These are phyloP conservation scores for Carex pumila DNA, from an alignment of 176 grass and related monocot species.

Conservation along the genomic window DNA sequence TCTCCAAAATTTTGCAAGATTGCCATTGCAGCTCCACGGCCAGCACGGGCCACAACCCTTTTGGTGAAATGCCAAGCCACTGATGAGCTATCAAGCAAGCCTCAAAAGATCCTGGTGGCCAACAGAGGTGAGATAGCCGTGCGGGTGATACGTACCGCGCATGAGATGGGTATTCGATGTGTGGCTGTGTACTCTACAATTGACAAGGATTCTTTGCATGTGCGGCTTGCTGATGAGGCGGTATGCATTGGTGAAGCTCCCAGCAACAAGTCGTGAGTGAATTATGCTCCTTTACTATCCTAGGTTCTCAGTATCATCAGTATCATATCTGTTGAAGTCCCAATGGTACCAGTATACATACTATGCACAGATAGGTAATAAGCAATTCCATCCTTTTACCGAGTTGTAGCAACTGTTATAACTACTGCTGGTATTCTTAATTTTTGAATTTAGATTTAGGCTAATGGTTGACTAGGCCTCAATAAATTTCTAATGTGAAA, in stretches of 20 bases:
- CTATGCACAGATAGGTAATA: background rate
- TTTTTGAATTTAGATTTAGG: background rate
- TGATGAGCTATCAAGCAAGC: background rate
- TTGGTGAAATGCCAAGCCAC: constrained; percentile 26
- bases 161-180: constrained; percentile 47
- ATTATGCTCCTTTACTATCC: background rate
- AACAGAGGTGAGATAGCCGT: constrained; percentile 52
- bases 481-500: background rate
- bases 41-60: background rate
- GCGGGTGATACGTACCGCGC: constrained; percentile 48
- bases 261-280: constrained; percentile 48
- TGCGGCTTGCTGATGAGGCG: constrained; percentile 39
- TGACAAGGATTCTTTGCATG: constrained; percentile 43
- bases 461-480: background rate
- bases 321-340: background rate
- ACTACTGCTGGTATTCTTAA: background rate
- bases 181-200: constrained; percentile 49
- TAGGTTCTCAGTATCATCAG: background rate
- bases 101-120: constrained; percentile 43
- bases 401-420: background rate
- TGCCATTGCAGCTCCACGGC: background rate
- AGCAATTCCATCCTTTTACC: background rate
- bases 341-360: background rate
- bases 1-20: constrained; percentile 24
- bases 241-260: constrained; percentile 50